Evolutionary conservation across 495 filamentous ascomycete genomes (phyloP), one percentile per base, ranked within the genome.

Genomic region (Trichoderma parareesei): DNA sequence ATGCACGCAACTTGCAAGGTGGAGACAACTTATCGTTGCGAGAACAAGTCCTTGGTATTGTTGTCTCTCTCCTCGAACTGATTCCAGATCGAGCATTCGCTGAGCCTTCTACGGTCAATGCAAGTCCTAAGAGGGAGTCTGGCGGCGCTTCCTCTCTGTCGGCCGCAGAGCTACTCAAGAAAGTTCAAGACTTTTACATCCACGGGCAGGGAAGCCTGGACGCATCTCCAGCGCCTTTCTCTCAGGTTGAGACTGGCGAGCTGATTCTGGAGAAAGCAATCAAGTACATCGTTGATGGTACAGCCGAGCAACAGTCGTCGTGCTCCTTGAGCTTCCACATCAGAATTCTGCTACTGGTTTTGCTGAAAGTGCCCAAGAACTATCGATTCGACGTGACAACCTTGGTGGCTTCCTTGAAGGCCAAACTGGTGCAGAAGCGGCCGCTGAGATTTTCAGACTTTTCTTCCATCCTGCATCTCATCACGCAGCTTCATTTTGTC

Each of bases 11-110:
- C 68, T 33, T 65, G 65, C 43, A 67, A 66, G 27, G 55, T 37
- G 42, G 63, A 5, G 63, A 61, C 11, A 64, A 61, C 35, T 35
- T 60, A 10, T 61, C 66, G 10, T 44, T 78, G 35, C 66, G 69
- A 38, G 71, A 69, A 18, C 73, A 78, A 55, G 83, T 79, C 1
- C 75, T 90, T 46, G 76, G 75, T 35, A 80, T 88, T 64, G 79
- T 79, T 2, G 74, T 77, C 37, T 78, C 80, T 61, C 68, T 91
- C 42, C 74, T 89, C 44, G 84, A 87, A 5, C 74, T 93, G 27
- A 79, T 92, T 14, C 90, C 90, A 14, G 87, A 90, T 65, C 79
- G 87, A 65, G 84, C 86, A 10, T 93, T 95, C 69, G 77, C 81
- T 44, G 67, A 44, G 67, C 70, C 13, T 65, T 46, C 64, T 67